phyloP scores from a whole-genome alignment of 2,329 filamentous ascomycete species.

The Ophiostoma pallidulum region DNA sequence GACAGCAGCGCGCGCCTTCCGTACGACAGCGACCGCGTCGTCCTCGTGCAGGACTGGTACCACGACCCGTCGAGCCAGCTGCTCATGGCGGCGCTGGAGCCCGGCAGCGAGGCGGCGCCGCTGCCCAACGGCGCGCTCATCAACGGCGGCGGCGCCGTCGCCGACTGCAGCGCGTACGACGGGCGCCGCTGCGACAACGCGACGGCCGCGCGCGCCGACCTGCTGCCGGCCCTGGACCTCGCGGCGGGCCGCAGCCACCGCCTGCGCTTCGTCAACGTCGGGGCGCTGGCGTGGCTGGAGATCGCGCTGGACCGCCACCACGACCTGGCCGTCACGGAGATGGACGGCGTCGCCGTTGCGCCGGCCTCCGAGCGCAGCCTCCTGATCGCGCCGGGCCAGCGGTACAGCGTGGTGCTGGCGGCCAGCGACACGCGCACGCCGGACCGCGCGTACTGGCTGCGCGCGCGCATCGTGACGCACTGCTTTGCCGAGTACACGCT shows the following conservation, averaged over 20 bases:
- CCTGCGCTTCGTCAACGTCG: slow-evolving; percentile 60
- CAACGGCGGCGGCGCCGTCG: slow-evolving; percentile 51
- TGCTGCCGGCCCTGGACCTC: slow-evolving; percentile 38
- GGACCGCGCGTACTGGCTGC: slow-evolving; percentile 52
- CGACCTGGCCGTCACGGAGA: slow-evolving; percentile 47
- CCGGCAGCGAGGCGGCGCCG: slow-evolving; percentile 47
- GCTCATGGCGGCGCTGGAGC: slow-evolving; percentile 43
- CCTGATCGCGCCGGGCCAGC: slow-evolving; percentile 59
- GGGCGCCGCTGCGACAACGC: slow-evolving; percentile 35
- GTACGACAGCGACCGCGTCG: slow-evolving; percentile 53
- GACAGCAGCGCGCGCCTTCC: slow-evolving; percentile 36
- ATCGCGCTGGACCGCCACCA: slow-evolving; percentile 59
- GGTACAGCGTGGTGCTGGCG: slow-evolving; percentile 58
- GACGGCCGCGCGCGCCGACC: slow-evolving; percentile 27
- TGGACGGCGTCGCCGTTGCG: slow-evolving; percentile 58
- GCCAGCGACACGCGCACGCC: slow-evolving; percentile 42
- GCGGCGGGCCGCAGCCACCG: slow-evolving; percentile 50
- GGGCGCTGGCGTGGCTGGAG: slow-evolving; percentile 63
- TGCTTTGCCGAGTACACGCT: slow-evolving; percentile 47
- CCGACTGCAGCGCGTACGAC: slow-evolving; percentile 30
- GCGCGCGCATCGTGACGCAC: slow-evolving; percentile 50
- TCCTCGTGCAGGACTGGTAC: slow-evolving; percentile 65
- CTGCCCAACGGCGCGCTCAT: slow-evolving; percentile 60
- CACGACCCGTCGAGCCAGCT: slow-evolving; percentile 43
- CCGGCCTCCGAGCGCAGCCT: slow-evolving; percentile 50